phyloP scores from a whole-genome alignment of 345 rosid genomes.

The Acer saccharum region DNA sequence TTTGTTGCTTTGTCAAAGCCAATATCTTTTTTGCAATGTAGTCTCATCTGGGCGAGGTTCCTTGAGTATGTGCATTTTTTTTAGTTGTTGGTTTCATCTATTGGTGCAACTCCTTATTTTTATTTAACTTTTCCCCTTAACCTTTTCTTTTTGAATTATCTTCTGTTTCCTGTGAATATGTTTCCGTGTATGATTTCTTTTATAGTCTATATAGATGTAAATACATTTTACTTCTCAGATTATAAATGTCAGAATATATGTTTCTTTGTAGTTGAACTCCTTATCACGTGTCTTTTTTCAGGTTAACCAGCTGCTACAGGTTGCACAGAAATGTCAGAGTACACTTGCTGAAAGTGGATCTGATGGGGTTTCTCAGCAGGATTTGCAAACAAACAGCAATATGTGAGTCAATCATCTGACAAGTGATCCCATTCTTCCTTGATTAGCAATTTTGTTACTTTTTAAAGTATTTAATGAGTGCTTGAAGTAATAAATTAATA shows the following conservation, averaged over 20 bases:
- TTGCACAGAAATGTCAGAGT: slow-evolving; percentile 95
- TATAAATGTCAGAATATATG: not conserved
- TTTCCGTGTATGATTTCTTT: not conserved
- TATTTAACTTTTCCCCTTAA: not conserved
- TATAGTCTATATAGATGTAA: not conserved
- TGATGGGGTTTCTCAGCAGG: slow-evolving; percentile 88
- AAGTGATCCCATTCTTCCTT: not conserved
- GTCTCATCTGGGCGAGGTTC: not conserved
- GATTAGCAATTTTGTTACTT: not conserved
- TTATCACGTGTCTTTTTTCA: slow-evolving; percentile 29
- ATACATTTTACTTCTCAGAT: not conserved
- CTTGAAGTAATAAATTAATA: not conserved
- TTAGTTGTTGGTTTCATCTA: not conserved
- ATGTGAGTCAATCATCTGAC: slow-evolving; percentile 53
- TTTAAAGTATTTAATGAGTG: not conserved
- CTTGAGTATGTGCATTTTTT: not conserved
- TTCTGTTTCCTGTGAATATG: not conserved
- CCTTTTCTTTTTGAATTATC: not conserved
- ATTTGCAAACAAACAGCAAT: slow-evolving; percentile 88
- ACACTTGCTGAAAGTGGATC: slow-evolving; percentile 86
- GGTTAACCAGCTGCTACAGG: slow-evolving; percentile 94
- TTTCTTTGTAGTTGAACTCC: not conserved
- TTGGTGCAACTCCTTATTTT: not conserved
- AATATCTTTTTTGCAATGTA: not conserved
- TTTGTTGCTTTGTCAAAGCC: not conserved